Evolutionary conservation across 2,329 filamentous ascomycete genomes (phyloP).

Genomic region (Neonectria coccinea): DNA sequence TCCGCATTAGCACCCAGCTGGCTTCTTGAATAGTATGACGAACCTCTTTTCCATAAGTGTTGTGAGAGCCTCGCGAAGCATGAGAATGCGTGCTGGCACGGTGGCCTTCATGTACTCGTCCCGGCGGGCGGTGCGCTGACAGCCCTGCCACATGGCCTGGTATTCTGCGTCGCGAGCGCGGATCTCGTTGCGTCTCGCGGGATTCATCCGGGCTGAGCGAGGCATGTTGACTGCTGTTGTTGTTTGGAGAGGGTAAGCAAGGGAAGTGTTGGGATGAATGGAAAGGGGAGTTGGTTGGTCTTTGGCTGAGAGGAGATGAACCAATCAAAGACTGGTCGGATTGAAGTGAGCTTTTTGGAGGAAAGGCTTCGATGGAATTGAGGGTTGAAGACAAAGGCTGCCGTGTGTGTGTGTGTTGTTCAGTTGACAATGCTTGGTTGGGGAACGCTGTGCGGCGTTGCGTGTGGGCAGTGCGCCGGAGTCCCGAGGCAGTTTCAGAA

Average conservation of each 20-base stretch:
- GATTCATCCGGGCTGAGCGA: not conserved
- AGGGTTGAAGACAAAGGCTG: conserved; percentile 6
- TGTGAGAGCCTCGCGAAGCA: conserved; percentile 25
- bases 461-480: not conserved
- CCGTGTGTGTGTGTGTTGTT: not conserved
- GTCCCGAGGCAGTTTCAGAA: not conserved
- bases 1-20: not conserved
- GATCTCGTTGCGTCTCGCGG: conserved; percentile 13
- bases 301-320: not conserved
- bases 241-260: not conserved
- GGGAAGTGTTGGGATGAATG: not conserved
- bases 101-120: conserved; percentile 22
- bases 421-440: not conserved
- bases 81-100: conserved; percentile 6
- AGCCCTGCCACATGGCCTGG: conserved; percentile 43
- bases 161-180: conserved; percentile 40
- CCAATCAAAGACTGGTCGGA: not conserved
- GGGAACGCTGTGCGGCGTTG: not conserved
- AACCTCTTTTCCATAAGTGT: conserved; percentile 35
- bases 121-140: conserved; percentile 35
- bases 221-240: conserved; percentile 26
- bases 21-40: not conserved
- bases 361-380: not conserved
- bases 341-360: not conserved
- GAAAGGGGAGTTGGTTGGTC: not conserved